These are phyloP conservation scores for Tephrocybe sp. DNA, from an alignment of 768 basidiomycete species.

Conservation along the genomic window DNA sequence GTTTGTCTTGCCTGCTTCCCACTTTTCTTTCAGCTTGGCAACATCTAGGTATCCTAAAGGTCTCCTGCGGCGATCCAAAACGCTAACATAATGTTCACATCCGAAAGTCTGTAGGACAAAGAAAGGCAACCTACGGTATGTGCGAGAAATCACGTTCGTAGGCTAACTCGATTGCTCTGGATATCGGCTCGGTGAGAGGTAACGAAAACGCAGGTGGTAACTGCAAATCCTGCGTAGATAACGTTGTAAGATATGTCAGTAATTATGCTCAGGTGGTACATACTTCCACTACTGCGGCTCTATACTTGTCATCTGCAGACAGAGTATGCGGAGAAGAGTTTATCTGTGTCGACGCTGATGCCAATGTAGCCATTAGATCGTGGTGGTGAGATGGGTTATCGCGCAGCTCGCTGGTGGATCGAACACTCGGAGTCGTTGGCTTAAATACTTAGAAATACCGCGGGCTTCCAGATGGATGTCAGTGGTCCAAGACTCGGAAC, in stretches of 20 bases:
- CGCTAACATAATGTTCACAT: constrained; percentile 38
- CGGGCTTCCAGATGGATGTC: constrained; percentile 2
- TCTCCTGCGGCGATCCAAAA: constrained; percentile 67
- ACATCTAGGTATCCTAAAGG: constrained; percentile 88
- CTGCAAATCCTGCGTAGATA: constrained; percentile 61
- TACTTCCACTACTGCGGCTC: constrained; percentile 91
- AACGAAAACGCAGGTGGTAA: constrained; percentile 86
- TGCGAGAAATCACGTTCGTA: constrained; percentile 95
- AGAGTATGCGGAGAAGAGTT: constrained; percentile 7
- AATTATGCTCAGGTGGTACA: constrained; percentile 9
- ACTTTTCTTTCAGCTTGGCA: constrained; percentile 67
- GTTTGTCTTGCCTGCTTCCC: constrained; percentile 70
- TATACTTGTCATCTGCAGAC: constrained; percentile 52
- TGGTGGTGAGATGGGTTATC: not conserved
- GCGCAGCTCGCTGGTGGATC: not conserved
- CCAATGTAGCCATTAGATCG: constrained; percentile 10
- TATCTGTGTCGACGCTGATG: constrained; percentile 9
- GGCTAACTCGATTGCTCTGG: constrained; percentile 78
- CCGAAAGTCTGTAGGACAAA: not conserved
- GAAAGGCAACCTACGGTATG: constrained; percentile 60
- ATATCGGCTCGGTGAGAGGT: constrained; percentile 66
- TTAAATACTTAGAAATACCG: not conserved
- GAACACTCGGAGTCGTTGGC: constrained; percentile 1
- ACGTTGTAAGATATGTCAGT: not conserved
- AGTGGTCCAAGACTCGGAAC: not conserved